These are phyloP conservation scores for Rhododendron griersonianum DNA, from an alignment of 148 eudicot genomes.

Conservation along the genomic window DNA sequence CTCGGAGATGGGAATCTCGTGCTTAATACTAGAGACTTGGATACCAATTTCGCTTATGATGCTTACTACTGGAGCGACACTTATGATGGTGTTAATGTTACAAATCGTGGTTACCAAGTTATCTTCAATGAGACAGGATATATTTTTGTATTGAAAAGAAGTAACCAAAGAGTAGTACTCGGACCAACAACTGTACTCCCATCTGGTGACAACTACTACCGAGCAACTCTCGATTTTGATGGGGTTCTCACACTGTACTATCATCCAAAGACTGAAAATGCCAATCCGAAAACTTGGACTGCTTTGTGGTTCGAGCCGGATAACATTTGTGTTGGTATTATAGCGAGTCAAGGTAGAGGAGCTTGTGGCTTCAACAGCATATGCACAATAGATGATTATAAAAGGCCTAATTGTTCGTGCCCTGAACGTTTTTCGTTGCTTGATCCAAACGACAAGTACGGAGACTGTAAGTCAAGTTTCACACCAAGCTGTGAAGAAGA, in stretches of 20 bases:
- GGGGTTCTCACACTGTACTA: constrained; percentile 45
- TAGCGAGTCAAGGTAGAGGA: constrained; percentile 23
- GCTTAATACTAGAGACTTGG: constrained; percentile 17
- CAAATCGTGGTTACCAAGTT: constrained; percentile 15
- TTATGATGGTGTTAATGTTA: not conserved
- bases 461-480: constrained; percentile 43
- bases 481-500: constrained; percentile 14
- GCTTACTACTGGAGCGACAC: constrained; percentile 24
- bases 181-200: not conserved
- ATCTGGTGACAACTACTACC: constrained; percentile 27
- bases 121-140: constrained; percentile 27
- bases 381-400: not conserved
- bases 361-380: constrained; percentile 55
- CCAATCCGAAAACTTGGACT: constrained; percentile 20
- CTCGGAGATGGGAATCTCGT: constrained; percentile 31
- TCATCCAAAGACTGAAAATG: constrained; percentile 22
- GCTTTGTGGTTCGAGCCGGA: constrained; percentile 21
- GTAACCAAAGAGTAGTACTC: constrained; percentile 18
- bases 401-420: not conserved
- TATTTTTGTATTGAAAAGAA: constrained; percentile 24
- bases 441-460: constrained; percentile 40
- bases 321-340: constrained; percentile 30
- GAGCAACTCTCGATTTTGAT: constrained; percentile 39
- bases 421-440: constrained; percentile 22
- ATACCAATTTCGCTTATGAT: constrained; percentile 9